Percentiles rank a stretch among this genome's conserved stretches.
Evolutionary conservation across 139 green algal species (phyloP).

Genomic region (Zygnema circumcarinatum): DNA sequence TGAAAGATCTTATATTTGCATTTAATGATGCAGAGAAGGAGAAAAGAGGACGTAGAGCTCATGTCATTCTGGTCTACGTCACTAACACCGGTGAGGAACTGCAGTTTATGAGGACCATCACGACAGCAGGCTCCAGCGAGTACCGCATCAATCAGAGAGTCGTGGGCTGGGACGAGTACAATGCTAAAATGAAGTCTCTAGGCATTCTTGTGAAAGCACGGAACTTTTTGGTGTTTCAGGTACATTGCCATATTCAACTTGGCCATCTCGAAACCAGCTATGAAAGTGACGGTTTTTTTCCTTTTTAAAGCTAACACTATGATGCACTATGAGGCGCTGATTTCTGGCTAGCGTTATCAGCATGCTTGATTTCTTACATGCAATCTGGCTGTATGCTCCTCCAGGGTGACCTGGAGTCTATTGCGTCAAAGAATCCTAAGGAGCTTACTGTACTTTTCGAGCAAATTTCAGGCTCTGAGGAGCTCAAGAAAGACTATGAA

Average conservation of each 20-base stretch:
- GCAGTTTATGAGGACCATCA: slow-evolving; percentile 79
- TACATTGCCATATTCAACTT: slow-evolving; percentile 64
- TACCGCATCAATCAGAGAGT: slow-evolving; percentile 81
- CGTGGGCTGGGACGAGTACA: slow-evolving; percentile 89
- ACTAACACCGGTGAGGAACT: slow-evolving; percentile 67
- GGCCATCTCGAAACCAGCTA: not conserved
- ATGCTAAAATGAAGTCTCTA: slow-evolving; percentile 73
- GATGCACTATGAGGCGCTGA: no score
- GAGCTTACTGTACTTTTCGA: slow-evolving; percentile 92
- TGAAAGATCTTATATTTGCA: slow-evolving; percentile 93
- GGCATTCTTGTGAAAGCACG: slow-evolving; percentile 93
- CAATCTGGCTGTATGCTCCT: no score
- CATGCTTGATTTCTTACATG: no score
- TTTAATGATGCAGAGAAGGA: slow-evolving; percentile 67
- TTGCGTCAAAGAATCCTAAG: slow-evolving; percentile 81
- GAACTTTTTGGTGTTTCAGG: slow-evolving; percentile 99
- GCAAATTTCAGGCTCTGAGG: slow-evolving; percentile 77
- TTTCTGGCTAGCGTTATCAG: no score
- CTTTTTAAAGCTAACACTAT: not conserved
- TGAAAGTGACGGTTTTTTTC: not conserved
- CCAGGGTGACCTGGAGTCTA: slow-evolving; percentile 94
- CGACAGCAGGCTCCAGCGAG: slow-evolving; percentile 65
- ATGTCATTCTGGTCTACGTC: slow-evolving; percentile 58
- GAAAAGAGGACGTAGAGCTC: slow-evolving; percentile 15
- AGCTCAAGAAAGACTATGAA: slow-evolving; percentile 76